Percentiles rank a stretch among this genome's conserved stretches.
Conservation (phyloP, 768 basidiomycete species). For the Boletus vermiculosoides region DNA sequence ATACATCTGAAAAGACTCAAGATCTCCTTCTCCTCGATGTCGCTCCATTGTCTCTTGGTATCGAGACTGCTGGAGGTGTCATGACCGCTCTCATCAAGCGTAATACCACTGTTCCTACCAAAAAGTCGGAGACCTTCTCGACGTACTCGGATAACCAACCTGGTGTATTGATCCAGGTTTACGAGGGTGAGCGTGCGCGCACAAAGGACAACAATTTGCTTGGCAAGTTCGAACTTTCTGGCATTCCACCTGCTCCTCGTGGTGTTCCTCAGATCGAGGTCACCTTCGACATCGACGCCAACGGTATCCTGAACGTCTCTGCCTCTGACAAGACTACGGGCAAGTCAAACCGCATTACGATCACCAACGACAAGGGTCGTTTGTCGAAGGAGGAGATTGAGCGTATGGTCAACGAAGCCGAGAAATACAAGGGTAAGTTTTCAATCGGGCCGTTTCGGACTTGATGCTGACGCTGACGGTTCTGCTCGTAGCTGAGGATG, state of each 20-base stretch:
- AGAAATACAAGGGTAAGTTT: constrained; percentile 77
- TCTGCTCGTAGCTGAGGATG: constrained; percentile 65
- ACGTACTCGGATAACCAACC: constrained; percentile 99
- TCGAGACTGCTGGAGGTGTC: constrained; percentile 98
- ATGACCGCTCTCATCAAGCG: constrained; percentile 99
- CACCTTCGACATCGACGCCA: constrained; percentile 97
- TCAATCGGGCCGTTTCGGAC: background rate
- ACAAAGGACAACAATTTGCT: constrained; percentile 99
- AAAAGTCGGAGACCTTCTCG: constrained; percentile 98
- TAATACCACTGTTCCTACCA: constrained; percentile 97
- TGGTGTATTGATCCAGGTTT: constrained; percentile 97
- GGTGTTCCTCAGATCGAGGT: constrained; percentile 98
- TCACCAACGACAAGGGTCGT: constrained; percentile 96
- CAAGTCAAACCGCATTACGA: constrained; percentile 91
- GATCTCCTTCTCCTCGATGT: constrained; percentile 96
- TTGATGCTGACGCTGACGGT: constrained; percentile 11
- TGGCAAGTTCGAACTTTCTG: constrained; percentile 97
- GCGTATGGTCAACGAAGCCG: constrained; percentile 94
- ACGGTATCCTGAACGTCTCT: constrained; percentile 94
- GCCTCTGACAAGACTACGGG: constrained; percentile 96
- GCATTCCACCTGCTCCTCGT: constrained; percentile 95
- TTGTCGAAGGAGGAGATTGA: constrained; percentile 98
- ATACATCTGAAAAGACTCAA: constrained; percentile 97
- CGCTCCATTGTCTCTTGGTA: constrained; percentile 85
- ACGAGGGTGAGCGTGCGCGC: constrained; percentile 96